phyloP scores from a whole-genome alignment of 306 rosid genomes.

The Vicia sativa region DNA sequence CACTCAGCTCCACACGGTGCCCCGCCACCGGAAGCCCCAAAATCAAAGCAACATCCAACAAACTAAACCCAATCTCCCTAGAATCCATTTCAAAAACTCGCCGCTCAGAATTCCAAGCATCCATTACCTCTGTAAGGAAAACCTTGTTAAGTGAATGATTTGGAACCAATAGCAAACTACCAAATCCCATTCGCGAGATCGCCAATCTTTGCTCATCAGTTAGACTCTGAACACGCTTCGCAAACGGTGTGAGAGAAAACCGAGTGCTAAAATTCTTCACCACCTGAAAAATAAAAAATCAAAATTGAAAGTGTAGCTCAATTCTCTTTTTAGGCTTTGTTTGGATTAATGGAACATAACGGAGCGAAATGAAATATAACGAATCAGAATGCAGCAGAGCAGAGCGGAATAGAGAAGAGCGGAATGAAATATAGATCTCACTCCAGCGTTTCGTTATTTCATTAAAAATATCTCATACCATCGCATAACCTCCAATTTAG shows the following conservation, averaged over 20 bases:
- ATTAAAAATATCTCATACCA: too few relatives aligned
- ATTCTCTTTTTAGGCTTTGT: not conserved
- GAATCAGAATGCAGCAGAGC: too few relatives aligned
- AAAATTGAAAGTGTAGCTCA: not conserved
- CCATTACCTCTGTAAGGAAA: slow-evolving; percentile 46
- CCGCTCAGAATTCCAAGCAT: slow-evolving; percentile 43
- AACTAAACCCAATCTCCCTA: slow-evolving; percentile 38
- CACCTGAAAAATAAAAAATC: slow-evolving; percentile 21
- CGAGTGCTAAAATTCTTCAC: slow-evolving; percentile 37
- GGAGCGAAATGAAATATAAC: too few relatives aligned
- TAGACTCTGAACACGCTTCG: slow-evolving; percentile 42
- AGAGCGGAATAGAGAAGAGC: too few relatives aligned
- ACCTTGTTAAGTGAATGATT: slow-evolving; percentile 41
- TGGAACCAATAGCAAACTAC: slow-evolving; percentile 43
- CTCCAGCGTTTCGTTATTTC: too few relatives aligned
- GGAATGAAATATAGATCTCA: too few relatives aligned
- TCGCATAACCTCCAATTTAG: too few relatives aligned
- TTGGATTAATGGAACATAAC: too few relatives aligned
- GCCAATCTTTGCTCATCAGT: slow-evolving; percentile 42
- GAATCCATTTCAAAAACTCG: slow-evolving; percentile 33
- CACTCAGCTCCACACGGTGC: slow-evolving; percentile 36
- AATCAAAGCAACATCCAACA: slow-evolving; percentile 48
- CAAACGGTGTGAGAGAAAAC: slow-evolving; percentile 40
- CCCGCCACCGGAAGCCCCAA: slow-evolving; percentile 49
- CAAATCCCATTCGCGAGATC: slow-evolving; percentile 38